A percentile compares a stretch with the other conserved stretches of the same genome.
Evolutionary conservation across 306 rosid genomes (phyloP).

Genomic region (Abrus pulchellus): DNA sequence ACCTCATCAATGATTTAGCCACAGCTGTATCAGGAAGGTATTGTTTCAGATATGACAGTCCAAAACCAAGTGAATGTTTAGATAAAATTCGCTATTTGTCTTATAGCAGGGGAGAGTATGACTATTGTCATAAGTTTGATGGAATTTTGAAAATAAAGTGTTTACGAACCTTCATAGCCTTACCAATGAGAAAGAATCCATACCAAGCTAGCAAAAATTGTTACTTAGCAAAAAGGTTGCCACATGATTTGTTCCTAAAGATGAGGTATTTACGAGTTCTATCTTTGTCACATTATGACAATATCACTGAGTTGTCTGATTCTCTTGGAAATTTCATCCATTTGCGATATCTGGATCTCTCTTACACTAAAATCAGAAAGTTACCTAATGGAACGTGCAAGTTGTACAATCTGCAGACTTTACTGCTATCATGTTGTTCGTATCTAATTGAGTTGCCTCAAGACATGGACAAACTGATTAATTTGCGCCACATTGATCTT

Average conservation of each 20-base stretch:
- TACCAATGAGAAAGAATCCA: neutral
- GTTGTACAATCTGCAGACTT: slow-evolving; percentile 48
- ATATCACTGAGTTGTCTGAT: slow-evolving; percentile 5
- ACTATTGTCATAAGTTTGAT: slow-evolving; percentile 3
- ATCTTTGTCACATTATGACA: neutral
- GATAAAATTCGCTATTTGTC: slow-evolving; percentile 45
- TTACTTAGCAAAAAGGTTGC: neutral
- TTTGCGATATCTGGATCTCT: slow-evolving; percentile 29
- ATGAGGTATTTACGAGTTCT: slow-evolving; percentile 21
- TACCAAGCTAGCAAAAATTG: neutral
- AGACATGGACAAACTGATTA: neutral
- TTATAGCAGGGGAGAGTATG: neutral
- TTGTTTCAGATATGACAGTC: slow-evolving; percentile 25
- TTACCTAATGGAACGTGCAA: slow-evolving; percentile 6
- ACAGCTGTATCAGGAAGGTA: neutral
- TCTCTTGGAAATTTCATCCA: slow-evolving; percentile 39
- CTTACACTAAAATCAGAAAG: neutral
- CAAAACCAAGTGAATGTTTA: neutral
- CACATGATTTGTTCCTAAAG: slow-evolving; percentile 1
- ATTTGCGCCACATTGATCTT: slow-evolving; percentile 18
- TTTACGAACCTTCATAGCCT: slow-evolving; percentile 23
- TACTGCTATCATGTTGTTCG: neutral
- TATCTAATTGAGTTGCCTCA: neutral
- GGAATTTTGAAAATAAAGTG: neutral
- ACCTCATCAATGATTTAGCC: slow-evolving; percentile 39